Evolutionary conservation across 352 stramenopile species (phyloP).

Genomic region (Pythium aphanidermatum): DNA sequence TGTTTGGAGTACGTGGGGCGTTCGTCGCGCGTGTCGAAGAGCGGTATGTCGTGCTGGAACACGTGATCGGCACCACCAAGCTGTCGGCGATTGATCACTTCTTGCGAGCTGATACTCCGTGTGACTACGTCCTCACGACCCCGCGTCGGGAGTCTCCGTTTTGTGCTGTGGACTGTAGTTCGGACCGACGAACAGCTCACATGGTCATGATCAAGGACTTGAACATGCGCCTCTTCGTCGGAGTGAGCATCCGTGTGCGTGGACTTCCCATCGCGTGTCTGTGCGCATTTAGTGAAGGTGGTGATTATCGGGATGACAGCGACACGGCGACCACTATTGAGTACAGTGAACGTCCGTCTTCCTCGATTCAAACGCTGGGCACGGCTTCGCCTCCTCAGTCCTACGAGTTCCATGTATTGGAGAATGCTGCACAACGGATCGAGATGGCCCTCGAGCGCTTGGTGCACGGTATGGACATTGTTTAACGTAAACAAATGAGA

Average conservation of each 20-base stretch:
- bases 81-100: constrained; percentile 24
- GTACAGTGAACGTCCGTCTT: not conserved
- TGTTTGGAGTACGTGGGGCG: constrained; percentile 36
- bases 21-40: constrained; percentile 59
- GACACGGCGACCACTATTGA: not conserved
- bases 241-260: constrained; percentile 37
- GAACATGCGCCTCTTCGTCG: constrained; percentile 44
- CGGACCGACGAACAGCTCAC: constrained; percentile 35
- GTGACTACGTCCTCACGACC: constrained; percentile 53
- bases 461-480: constrained; percentile 33
- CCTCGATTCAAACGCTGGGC: constrained; percentile 4
- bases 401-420: constrained; percentile 32
- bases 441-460: constrained; percentile 42
- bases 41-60: constrained; percentile 41
- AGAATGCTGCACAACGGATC: constrained; percentile 37
- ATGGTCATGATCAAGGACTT: constrained; percentile 58
- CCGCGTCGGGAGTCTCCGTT: constrained; percentile 28
- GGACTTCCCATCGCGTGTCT: constrained; percentile 49
- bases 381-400: constrained; percentile 18
- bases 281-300: constrained; percentile 33
- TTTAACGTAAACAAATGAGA: constrained; percentile 3
- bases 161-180: constrained; percentile 38
- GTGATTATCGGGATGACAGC: not conserved
- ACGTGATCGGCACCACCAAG: constrained; percentile 31
- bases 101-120: constrained; percentile 39